Conservation (phyloP, 1,139 yeast species). For the Protomyces macrosporus region DNA sequence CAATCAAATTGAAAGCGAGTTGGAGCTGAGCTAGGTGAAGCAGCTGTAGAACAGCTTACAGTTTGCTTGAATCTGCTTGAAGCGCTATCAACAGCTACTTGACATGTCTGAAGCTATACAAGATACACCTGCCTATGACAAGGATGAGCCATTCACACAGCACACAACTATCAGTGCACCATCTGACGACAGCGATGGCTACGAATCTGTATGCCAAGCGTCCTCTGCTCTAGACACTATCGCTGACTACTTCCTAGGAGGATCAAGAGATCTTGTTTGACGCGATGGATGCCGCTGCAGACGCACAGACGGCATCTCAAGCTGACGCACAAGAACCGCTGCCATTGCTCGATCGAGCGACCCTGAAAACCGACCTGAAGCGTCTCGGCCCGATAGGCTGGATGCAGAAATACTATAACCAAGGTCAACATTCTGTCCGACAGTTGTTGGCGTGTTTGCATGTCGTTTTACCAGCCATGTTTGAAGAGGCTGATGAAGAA, state of each 20-base stretch:
- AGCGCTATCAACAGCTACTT: neutral
- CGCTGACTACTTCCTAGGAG: neutral
- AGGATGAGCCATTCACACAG: neutral
- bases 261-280: neutral
- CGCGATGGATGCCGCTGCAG: neutral
- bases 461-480: slow-evolving; percentile 3
- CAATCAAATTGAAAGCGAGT: neutral
- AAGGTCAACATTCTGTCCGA: neutral
- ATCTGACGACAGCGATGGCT: neutral
- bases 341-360: neutral
- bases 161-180: neutral
- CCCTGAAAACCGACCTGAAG: slow-evolving; percentile 1
- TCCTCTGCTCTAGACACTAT: neutral
- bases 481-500: neutral
- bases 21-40: neutral
- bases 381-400: slow-evolving; percentile 2
- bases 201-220: neutral
- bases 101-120: neutral
- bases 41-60: neutral
- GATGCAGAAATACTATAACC: neutral
- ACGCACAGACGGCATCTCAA: neutral
- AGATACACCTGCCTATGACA: neutral
- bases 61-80: neutral
- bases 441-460: slow-evolving; percentile 4
- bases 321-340: neutral